Evolutionary conservation across 192 early-diverging fungal genomes (phyloP).

Genomic region (Jimgerdemannia lactiflua): DNA sequence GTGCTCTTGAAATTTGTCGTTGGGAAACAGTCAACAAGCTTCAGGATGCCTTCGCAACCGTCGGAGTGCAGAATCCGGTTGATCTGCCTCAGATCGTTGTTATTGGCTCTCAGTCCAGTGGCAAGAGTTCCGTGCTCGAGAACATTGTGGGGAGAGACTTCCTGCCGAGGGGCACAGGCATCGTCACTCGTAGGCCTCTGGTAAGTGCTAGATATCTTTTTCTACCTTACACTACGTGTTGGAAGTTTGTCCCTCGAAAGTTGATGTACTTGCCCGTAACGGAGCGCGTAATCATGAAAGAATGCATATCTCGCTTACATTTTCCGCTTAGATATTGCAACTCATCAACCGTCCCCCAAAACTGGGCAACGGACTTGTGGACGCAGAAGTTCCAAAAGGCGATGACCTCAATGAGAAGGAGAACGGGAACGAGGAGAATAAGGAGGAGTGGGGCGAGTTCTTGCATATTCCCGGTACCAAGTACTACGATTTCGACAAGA

Average conservation of each 20-base stretch:
- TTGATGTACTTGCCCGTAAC: not conserved
- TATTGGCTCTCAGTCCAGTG: conserved; percentile 84
- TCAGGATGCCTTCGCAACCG: conserved; percentile 86
- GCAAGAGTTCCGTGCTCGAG: conserved; percentile 97
- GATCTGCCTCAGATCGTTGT: conserved; percentile 89
- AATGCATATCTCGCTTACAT: not conserved
- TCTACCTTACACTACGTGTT: not conserved
- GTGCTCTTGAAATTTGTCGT: not conserved
- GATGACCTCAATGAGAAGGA: conserved; percentile 51
- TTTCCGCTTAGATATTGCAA: conserved; percentile 61
- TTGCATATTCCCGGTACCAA: conserved; percentile 96
- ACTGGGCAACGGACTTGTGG: conserved; percentile 1
- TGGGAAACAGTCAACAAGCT: conserved; percentile 67
- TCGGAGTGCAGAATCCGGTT: conserved; percentile 86
- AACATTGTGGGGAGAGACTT: conserved; percentile 99
- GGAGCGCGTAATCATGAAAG: not conserved
- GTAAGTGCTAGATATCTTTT: conserved; percentile 34
- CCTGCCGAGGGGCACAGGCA: conserved; percentile 94
- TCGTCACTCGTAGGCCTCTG: conserved; percentile 96
- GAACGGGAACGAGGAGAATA: conserved; percentile 39
- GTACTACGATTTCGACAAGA: conserved; percentile 95
- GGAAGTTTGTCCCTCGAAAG: not conserved
- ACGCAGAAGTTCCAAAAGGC: conserved; percentile 6
- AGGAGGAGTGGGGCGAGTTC: conserved; percentile 99
- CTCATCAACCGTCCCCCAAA: conserved; percentile 88